These are phyloP conservation scores for Huntiella abstrusa DNA, from an alignment of 2,329 filamentous ascomycete species.

Conservation along the genomic window DNA sequence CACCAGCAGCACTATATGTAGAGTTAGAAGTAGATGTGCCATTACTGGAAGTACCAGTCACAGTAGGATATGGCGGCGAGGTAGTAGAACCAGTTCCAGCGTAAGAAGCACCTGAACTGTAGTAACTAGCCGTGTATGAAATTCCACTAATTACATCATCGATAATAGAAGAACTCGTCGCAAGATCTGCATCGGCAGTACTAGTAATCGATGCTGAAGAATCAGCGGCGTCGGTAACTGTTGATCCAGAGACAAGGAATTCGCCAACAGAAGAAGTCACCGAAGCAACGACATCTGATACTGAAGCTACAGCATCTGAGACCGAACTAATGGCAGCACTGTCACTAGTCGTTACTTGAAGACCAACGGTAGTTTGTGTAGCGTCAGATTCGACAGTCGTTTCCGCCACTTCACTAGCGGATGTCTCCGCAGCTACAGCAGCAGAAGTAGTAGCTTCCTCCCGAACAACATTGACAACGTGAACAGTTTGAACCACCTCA, in stretches of 20 bases:
- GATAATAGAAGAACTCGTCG: neutral
- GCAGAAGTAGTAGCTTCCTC: conserved; percentile 20
- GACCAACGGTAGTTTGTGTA: neutral
- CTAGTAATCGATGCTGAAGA: neutral
- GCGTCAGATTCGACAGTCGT: neutral
- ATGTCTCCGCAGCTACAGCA: conserved; percentile 6
- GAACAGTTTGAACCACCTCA: conserved; percentile 33
- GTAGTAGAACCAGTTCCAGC: neutral
- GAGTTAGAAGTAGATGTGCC: neutral
- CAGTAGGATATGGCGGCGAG: conserved; percentile 6
- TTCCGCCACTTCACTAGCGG: neutral
- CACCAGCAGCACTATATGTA: conserved; percentile 8
- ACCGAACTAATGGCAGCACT: neutral
- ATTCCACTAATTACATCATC: conserved; percentile 4
- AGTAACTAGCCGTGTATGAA: conserved; percentile 2
- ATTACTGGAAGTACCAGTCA: neutral
- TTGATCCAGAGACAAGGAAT: neutral
- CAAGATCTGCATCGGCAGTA: neutral
- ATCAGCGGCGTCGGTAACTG: neutral
- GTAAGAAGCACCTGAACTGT: neutral
- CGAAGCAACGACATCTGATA: conserved; percentile 8
- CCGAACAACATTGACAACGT: conserved; percentile 34
- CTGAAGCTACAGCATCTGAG: neutral
- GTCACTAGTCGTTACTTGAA: neutral
- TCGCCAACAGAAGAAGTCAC: neutral